phyloP scores from a whole-genome alignment of 495 filamentous ascomycete genomes.

The Paragyromitra xinjiangensis region DNA sequence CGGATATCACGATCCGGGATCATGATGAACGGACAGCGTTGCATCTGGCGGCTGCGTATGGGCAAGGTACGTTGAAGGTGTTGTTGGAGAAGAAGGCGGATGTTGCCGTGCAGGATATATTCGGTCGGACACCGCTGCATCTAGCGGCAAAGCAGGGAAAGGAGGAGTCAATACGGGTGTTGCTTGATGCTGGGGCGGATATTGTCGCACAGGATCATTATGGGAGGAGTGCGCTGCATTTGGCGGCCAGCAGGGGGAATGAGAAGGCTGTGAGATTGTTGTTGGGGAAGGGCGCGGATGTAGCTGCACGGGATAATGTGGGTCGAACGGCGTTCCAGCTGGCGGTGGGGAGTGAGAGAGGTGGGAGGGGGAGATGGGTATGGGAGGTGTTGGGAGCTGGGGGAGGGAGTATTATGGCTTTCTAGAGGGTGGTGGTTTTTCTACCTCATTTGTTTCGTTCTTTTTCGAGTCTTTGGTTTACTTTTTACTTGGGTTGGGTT shows the following conservation, averaged over 20 bases:
- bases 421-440: neutral
- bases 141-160: constrained; percentile 35
- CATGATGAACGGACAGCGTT: constrained; percentile 34
- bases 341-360: constrained; percentile 28
- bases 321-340: constrained; percentile 42
- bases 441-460: neutral
- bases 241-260: constrained; percentile 27
- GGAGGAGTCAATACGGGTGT: neutral
- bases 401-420: constrained; percentile 4
- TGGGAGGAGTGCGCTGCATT: constrained; percentile 43
- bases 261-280: constrained; percentile 31
- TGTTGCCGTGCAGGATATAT: constrained; percentile 30
- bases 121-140: constrained; percentile 46
- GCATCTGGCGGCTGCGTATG: constrained; percentile 46
- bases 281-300: constrained; percentile 30
- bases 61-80: constrained; percentile 17
- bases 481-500: constrained; percentile 3
- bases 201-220: constrained; percentile 31
- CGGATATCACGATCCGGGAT: constrained; percentile 31
- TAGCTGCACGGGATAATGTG: constrained; percentile 25
- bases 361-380: constrained; percentile 25
- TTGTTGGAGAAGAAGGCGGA: constrained; percentile 40
- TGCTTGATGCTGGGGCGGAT: constrained; percentile 39
- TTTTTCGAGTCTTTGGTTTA: neutral
- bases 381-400: constrained; percentile 21